Evolutionary conservation across 2,329 filamentous ascomycete genomes (phyloP), one percentile per base, ranked within the genome.

Genomic region (Lecanosticta acicola): DNA sequence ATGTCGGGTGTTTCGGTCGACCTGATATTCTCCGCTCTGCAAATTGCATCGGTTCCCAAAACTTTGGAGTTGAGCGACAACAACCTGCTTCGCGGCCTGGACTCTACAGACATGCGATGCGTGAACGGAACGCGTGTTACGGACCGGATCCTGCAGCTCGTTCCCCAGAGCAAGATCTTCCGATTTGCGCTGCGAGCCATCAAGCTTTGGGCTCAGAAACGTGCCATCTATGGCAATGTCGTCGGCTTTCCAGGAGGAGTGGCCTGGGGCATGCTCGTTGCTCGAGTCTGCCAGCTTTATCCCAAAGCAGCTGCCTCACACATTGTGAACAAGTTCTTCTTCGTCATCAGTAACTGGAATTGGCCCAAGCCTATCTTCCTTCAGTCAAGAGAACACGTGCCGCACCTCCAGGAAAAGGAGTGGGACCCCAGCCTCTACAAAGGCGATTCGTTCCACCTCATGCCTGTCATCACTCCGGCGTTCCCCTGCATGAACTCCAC

Each of bases 401-500:
- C 85, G 16, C 44, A 50, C n/a, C 71, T 94, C 33, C 83, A 86
- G 44, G 85, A 93, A 43, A 83, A 87, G 59, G 85, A 95, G 47
- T 98, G 93, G 91, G 97, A 98, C 61, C 93, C 93, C 26, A 85
- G 84, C 77, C 73, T 89, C 21, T 94, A 94, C 66, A 81, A 81
- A 50, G 79, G 80, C 44, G 93, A 97, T 66, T 79, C 80, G 35
- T 86, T 81, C 56, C 91, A 97, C 67, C 73, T 96, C 42, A 98
- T 98, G 93, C 93, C 93, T 20, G 87, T 98, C 67, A 97, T 98
- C 61, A 98, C 93, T 1, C 93, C 93, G 1, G 90, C 93, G 1
- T 97, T 96, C 65, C 93, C 93, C 2, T 94, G 89, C 40, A 97
- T 96, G 90, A 97, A 93, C 66, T 85, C 93, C 1, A 97, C 93